A percentile compares a stretch with the other conserved stretches of the same genome.
These are phyloP conservation scores for Phytophthora gonapodyides DNA, from an alignment of 352 stramenopile species.

Conservation along the genomic window DNA sequence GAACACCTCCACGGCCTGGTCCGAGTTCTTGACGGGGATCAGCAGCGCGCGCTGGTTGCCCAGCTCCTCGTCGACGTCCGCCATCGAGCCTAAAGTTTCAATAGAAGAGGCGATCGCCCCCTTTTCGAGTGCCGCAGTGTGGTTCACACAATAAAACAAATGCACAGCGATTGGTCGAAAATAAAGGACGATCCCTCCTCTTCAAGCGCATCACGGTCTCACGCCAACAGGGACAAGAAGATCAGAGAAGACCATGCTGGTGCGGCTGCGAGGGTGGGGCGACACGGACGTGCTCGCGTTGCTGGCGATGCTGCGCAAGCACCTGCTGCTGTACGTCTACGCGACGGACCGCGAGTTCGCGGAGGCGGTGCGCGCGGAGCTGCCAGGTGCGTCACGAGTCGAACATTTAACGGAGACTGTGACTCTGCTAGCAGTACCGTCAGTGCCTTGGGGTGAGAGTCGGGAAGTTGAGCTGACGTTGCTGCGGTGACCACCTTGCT, in stretches of 20 bases:
- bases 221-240: constrained; percentile 1
- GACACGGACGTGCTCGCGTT: constrained; percentile 57
- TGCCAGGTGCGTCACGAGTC: constrained; percentile 39
- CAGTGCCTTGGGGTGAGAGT: not conserved
- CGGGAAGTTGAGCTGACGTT: constrained; percentile 11
- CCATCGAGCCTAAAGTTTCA: constrained; percentile 16
- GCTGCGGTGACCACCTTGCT: not conserved
- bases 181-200: too few relatives aligned
- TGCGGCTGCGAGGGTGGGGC: constrained; percentile 49
- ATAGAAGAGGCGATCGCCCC: too few relatives aligned
- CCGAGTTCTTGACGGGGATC: constrained; percentile 91
- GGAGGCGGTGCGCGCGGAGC: constrained; percentile 37
- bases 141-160: too few relatives aligned
- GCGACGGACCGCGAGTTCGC: constrained; percentile 49
- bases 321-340: constrained; percentile 72
- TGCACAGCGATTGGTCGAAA: too few relatives aligned
- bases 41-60: constrained; percentile 73
- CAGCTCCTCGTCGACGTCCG: constrained; percentile 40
- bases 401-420: constrained; percentile 5
- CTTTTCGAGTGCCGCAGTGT: too few relatives aligned
- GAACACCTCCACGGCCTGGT: constrained; percentile 91
- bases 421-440: too few relatives aligned
- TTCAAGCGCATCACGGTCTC: constrained; percentile 12
- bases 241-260: constrained; percentile 21
- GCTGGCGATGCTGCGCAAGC: constrained; percentile 52